Percentiles rank a stretch among this genome's conserved stretches.
Conservation (phyloP, 495 filamentous ascomycete genomes). For the Physcia stellaris region DNA sequence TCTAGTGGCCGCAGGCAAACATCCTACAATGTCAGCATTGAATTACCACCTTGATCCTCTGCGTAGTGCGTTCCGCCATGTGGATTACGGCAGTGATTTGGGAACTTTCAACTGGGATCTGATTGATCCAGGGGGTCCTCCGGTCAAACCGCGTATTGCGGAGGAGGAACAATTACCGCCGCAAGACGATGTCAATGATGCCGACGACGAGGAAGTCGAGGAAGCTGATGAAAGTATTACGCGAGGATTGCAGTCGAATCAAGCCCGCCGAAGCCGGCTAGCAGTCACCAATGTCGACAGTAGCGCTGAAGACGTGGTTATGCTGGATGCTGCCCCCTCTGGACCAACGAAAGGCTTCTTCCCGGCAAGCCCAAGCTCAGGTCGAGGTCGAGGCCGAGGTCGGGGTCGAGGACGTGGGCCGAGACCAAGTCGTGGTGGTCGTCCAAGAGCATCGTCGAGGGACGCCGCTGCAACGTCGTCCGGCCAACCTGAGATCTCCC, state of each 20-base stretch:
- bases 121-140: slow-evolving; percentile 36
- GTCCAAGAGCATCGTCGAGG: no score
- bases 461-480: no score
- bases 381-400: no score
- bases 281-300: neutral
- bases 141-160: neutral
- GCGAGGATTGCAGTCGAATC: slow-evolving; percentile 1
- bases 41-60: slow-evolving; percentile 47
- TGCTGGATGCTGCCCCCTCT: no score
- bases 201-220: slow-evolving; percentile 6
- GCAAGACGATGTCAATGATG: neutral
- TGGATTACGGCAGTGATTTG: slow-evolving; percentile 37
- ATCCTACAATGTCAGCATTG: slow-evolving; percentile 40
- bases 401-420: no score
- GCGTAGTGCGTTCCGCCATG: slow-evolving; percentile 23
- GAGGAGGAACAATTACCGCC: neutral
- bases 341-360: no score
- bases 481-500: no score
- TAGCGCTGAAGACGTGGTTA: slow-evolving; percentile 1
- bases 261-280: neutral
- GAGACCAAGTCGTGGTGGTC: no score
- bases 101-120: slow-evolving; percentile 56
- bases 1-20: slow-evolving; percentile 42
- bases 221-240: no score
- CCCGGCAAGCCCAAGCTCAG: no score